phyloP scores from a whole-genome alignment of 306 rosid genomes.

The Clitoria ternatea region DNA sequence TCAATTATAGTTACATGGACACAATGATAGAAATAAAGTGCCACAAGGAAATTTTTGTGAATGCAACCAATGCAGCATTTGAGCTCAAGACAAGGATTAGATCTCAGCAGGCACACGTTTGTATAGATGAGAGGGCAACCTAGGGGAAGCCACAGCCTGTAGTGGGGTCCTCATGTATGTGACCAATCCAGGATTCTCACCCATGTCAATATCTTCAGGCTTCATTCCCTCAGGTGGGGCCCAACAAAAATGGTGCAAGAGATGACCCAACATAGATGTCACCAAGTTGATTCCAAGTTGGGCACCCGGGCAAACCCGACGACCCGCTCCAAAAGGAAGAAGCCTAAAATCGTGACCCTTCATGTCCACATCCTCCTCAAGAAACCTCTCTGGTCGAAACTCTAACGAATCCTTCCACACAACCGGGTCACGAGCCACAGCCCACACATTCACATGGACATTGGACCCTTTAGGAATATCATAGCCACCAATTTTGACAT shows the following conservation, averaged over 20 bases:
- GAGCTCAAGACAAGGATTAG: conserved; percentile 26
- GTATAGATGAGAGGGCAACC: conserved; percentile 64
- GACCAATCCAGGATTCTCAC: conserved; percentile 75
- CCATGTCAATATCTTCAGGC: conserved; percentile 66
- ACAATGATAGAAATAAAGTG: not conserved
- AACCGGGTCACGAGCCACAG: conserved; percentile 65
- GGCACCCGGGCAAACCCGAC: conserved; percentile 84
- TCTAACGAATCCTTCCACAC: conserved; percentile 64
- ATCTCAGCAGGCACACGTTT: conserved; percentile 54
- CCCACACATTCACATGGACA: conserved; percentile 91
- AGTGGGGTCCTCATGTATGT: conserved; percentile 79
- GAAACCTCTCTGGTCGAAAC: conserved; percentile 80
- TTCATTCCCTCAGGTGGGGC: conserved; percentile 40
- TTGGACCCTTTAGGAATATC: conserved; percentile 81
- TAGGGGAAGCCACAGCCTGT: conserved; percentile 61
- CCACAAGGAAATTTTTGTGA: not conserved
- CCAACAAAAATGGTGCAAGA: conserved; percentile 83
- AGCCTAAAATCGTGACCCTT: conserved; percentile 82
- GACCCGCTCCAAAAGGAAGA: conserved; percentile 82
- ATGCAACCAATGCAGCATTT: not conserved
- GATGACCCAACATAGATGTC: conserved; percentile 78
- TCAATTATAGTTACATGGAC: conserved; percentile 3
- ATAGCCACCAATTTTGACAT: conserved; percentile 79
- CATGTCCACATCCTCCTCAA: conserved; percentile 90
- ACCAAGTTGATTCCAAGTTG: conserved; percentile 82